These are phyloP conservation scores for Metschnikowia corniflorae DNA, from an alignment of 805 yeast species.

Conservation along the genomic window DNA sequence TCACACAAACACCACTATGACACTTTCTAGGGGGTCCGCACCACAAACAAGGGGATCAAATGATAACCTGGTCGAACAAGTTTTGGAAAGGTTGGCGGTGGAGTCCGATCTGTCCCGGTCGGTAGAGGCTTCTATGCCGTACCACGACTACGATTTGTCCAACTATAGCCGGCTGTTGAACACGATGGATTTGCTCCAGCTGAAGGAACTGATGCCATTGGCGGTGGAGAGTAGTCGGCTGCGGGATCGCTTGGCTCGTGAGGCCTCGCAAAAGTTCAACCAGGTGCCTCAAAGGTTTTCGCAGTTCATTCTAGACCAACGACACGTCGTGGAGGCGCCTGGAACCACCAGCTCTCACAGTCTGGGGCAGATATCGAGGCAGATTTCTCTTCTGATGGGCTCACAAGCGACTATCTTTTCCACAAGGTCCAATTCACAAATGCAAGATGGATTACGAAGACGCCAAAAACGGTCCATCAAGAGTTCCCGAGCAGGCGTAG, in stretches of 20 bases:
- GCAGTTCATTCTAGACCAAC: slow-evolving; percentile 37
- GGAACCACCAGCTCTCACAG: slow-evolving; percentile 3
- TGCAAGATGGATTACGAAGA: background rate
- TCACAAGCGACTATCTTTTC: slow-evolving; percentile 45
- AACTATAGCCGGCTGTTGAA: slow-evolving; percentile 15
- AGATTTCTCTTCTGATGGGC: slow-evolving; percentile 37
- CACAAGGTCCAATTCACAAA: slow-evolving; percentile 27
- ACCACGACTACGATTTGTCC: slow-evolving; percentile 13
- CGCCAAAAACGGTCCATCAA: background rate
- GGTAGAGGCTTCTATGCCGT: slow-evolving; percentile 1
- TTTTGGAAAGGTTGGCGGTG: slow-evolving; percentile 1
- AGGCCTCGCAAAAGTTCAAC: slow-evolving; percentile 16
- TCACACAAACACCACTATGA: background rate
- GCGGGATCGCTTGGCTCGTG: background rate
- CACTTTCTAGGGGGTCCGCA: background rate
- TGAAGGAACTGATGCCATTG: background rate
- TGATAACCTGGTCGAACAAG: too few species aligned
- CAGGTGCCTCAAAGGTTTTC: slow-evolving; percentile 42
- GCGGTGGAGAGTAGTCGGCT: background rate
- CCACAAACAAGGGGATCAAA: too few species aligned
- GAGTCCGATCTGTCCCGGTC: background rate
- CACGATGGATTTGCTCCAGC: slow-evolving; percentile 13
- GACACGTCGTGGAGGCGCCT: slow-evolving; percentile 7
- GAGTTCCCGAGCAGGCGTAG: background rate
- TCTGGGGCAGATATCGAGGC: slow-evolving; percentile 14